Base-by-base conservation (phyloP, 2,329 filamentous ascomycete species). In the Pezicula neosporulosa region DNA sequence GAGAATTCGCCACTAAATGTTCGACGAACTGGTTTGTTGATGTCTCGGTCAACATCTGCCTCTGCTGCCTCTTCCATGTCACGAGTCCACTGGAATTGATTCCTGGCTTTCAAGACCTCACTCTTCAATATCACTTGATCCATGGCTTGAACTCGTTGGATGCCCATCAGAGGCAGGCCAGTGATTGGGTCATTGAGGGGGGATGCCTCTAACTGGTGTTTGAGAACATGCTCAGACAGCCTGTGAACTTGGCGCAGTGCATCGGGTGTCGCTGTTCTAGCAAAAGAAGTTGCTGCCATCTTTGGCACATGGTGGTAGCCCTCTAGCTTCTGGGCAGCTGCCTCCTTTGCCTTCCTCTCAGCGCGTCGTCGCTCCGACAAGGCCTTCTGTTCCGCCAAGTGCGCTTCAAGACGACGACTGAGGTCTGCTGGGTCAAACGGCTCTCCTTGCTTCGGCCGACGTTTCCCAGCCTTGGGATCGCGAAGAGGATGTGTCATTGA, bases 351-450 rank as follows among this genome's bases (percentile, higher is more conserved):
- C 24, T 57, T 58, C 49, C 55, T 52, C 19, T 54, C 51, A 18
- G 56, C 50, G 9, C 56, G 56, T 43, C 57, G 57, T 30, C 49
- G 51, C 28, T 61, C 52, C 4, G 71, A 66, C 12, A 64, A 62
- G 7, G 68, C 66, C 53, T 76, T 77, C 54, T 78, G 77, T 53
- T 82, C 73, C 5, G 70, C 72, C 13, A 80, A 66, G 16, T 84
- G 75, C 10, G 72, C 56, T 45, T 72, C 70, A 21, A 85, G 70
- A 16, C 80, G 76, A 30, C 75, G 72, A 10, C 74, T 72, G 27
- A 85, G 66, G 50, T 85, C 81, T 27, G 77, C 72, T 0, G 82
- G 71, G 53, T 85, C 80, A 43, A 84, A 69, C 16, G 72, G 69
- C 30, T 70, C 56, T 15, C 57, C 59, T 47, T 60, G 52, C 45